Base-by-base conservation (phyloP, 768 basidiomycete species). In the Macrocybe gigantea region DNA sequence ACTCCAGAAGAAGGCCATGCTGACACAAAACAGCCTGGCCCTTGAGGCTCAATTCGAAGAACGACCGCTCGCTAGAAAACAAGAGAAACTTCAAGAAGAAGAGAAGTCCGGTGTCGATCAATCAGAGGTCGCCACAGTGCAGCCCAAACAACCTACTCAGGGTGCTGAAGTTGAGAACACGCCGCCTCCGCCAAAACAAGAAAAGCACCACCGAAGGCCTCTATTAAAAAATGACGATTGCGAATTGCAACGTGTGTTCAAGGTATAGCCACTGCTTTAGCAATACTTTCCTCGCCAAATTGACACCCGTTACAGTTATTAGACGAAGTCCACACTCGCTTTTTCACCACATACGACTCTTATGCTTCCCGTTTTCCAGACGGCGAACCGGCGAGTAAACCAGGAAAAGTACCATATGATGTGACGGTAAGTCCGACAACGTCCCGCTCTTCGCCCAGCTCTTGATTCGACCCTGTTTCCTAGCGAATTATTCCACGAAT, bases 401-500 rank as follows among this genome's bases (percentile, higher is more conserved):
- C 53, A 5, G 53, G 55, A 44, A 56, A 60, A 55, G 56, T 53
- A 7, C 49, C 63, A 34, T 79, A 82, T 56, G 92, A 96, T 63
- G 91, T 93, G 32, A 87, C 85, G 52, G 92, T 95, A 56, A 53
- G 78, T 70, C n/a, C 14, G n/a, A 44, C 42, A 6, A 29, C 33
- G 41, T 41, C 40, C 35, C 54, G 29, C 43, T 42, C 37, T 41
- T 47, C 37, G 13, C 37, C 33, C 47, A n/a, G 12, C 36, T 33
- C 33, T 49, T 40, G 7, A 45, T 49, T 13, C 29, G 47, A 12
- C 36, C 11, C 33, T 14, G 9, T 35, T 45, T 44, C 41, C 6
- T 56, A 97, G 94, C 67, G 64, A 45, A 96, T 99, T 53, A 94
- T 98, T 44, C 90, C 91, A 10, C 70, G 73, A 46, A 75, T 95